A percentile compares a stretch with the other conserved stretches of the same genome.
Evolutionary conservation across 441 rosid species (phyloP).

Genomic region (Codiaeum variegatum): DNA sequence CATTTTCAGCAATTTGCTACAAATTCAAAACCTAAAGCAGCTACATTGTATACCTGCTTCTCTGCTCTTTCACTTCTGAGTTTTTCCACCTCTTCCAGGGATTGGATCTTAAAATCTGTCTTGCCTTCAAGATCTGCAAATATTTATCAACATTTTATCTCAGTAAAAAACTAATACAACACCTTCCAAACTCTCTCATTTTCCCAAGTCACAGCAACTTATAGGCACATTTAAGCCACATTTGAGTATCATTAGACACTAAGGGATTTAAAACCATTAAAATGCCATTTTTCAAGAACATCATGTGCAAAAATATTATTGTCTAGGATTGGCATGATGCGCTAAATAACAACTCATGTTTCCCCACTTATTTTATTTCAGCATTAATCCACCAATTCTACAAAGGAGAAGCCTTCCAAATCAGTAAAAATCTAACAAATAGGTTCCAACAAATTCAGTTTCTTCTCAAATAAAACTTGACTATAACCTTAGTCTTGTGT

Average conservation of each 20-base stretch:
- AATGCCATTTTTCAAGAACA: neutral
- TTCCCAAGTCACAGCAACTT: too few species aligned
- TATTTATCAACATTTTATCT: conserved; percentile 3
- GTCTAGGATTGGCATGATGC: neutral
- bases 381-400: neutral
- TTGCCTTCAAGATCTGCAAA: conserved; percentile 87
- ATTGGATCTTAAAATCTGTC: conserved; percentile 84
- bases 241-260: neutral
- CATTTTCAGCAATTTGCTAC: neutral
- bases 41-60: conserved; percentile 55
- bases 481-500: neutral
- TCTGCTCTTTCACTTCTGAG: conserved; percentile 92
- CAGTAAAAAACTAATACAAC: neutral
- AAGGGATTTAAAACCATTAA: neutral
- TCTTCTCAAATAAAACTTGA: neutral
- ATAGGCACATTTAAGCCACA: neutral
- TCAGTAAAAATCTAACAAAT: neutral
- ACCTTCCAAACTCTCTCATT: neutral
- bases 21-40: neutral
- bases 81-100: conserved; percentile 88
- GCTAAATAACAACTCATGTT: neutral
- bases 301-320: neutral
- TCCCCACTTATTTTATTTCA: neutral
- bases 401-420: neutral
- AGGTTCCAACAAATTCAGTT: neutral